Evolutionary conservation across 495 filamentous ascomycete genomes (phyloP).

Genomic region (Tuber microsphaerosporum): DNA sequence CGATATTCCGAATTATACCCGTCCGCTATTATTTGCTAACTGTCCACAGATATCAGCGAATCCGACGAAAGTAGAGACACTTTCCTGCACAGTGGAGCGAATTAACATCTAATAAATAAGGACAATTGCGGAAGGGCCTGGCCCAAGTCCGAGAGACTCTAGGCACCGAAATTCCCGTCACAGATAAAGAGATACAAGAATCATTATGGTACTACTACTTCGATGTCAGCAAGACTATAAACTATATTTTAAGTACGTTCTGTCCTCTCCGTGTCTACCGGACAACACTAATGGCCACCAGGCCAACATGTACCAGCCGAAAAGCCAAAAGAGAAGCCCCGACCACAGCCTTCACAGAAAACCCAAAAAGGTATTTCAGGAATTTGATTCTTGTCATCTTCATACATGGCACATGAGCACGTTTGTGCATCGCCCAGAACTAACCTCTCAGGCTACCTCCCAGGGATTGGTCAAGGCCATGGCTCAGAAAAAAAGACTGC

Average conservation of each 20-base stretch:
- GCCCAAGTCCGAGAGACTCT: constrained; percentile 52
- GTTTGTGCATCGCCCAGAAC: constrained; percentile 23
- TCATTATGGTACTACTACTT: constrained; percentile 94
- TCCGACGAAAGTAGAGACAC: constrained; percentile 53
- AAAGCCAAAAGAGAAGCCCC: constrained; percentile 42
- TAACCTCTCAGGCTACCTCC: constrained; percentile 28
- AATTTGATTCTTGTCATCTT: constrained; percentile 8
- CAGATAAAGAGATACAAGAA: constrained; percentile 72
- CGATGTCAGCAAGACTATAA: constrained; percentile 74
- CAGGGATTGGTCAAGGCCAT: constrained; percentile 38
- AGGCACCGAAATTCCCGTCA: constrained; percentile 49
- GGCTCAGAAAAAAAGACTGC: constrained; percentile 40
- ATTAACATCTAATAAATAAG: constrained; percentile 38
- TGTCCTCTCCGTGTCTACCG: background rate
- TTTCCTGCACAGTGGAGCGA: background rate
- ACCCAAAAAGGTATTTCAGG: constrained; percentile 36
- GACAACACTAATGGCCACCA: constrained; percentile 14
- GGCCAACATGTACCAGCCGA: constrained; percentile 34
- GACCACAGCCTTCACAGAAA: constrained; percentile 7
- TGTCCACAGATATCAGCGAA: constrained; percentile 48
- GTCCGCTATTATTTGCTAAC: constrained; percentile 13
- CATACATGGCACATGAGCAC: constrained; percentile 14
- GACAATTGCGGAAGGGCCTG: constrained; percentile 54
- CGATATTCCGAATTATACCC: constrained; percentile 1
- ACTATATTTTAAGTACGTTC: constrained; percentile 61